A percentile compares a stretch with the other conserved stretches of the same genome.
Conservation (phyloP, 1,284 basidiomycete genomes). For the Malassezia pachydermatis region DNA sequence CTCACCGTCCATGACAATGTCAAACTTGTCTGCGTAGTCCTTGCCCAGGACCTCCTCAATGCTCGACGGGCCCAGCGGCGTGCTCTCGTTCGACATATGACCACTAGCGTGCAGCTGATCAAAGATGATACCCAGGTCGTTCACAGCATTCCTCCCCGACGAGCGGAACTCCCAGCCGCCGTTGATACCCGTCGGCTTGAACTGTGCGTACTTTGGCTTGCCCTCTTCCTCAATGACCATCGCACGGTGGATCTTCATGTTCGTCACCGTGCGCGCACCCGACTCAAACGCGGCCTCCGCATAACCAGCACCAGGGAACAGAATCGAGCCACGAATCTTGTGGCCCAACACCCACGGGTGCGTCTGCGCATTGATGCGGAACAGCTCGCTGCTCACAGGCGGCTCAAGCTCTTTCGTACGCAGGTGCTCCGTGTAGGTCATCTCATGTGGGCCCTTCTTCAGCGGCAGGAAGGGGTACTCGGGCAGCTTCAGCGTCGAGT, state of each 20-base stretch:
- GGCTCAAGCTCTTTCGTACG: slow-evolving; percentile 3
- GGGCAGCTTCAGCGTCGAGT: slow-evolving; percentile 15
- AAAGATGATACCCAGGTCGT: slow-evolving; percentile 16
- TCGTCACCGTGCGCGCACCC: slow-evolving; percentile 15
- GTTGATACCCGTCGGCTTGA: slow-evolving; percentile 15
- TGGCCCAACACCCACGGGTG: slow-evolving; percentile 20
- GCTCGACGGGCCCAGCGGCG: slow-evolving; percentile 10
- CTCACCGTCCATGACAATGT: slow-evolving; percentile 20
- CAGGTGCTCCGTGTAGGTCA: slow-evolving; percentile 14
- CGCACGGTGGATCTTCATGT: slow-evolving; percentile 19
- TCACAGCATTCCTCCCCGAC: slow-evolving; percentile 13
- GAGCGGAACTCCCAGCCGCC: slow-evolving; percentile 19
- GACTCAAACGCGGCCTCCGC: slow-evolving; percentile 18
- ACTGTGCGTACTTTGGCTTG: slow-evolving; percentile 16
- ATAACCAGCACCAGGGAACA: slow-evolving; percentile 20
- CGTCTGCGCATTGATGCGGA: slow-evolving; percentile 20
- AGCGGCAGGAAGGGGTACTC: slow-evolving; percentile 18
- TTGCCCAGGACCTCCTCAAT: slow-evolving; percentile 16
- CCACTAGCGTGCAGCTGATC: slow-evolving; percentile 19
- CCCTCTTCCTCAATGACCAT: slow-evolving; percentile 17
- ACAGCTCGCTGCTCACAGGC: slow-evolving; percentile 5
- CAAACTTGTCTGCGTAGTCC: slow-evolving; percentile 17
- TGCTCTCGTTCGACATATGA: slow-evolving; percentile 13
- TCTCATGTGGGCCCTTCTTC: slow-evolving; percentile 11
- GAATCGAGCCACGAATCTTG: slow-evolving; percentile 21